A percentile compares a stretch with the other conserved stretches of the same genome.
Evolutionary conservation across 495 filamentous ascomycete genomes (phyloP).

Genomic region (Pyronema omphalodes): DNA sequence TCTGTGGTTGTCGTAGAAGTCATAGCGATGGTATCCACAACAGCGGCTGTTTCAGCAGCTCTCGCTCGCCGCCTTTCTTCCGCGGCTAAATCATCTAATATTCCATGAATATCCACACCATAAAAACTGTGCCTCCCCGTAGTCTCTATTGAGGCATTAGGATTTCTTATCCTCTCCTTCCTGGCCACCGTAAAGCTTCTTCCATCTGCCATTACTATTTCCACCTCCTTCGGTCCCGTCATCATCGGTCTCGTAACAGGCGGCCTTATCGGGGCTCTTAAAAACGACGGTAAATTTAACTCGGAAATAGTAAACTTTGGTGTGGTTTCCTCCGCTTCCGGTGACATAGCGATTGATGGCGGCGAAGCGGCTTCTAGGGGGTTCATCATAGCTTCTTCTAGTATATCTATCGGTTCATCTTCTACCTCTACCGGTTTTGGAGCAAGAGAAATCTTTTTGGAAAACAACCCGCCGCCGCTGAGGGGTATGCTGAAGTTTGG

Average conservation of each 20-base stretch:
- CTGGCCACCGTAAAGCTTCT: constrained; percentile 10
- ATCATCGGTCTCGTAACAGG: too few relatives aligned
- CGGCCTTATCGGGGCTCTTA: too few relatives aligned
- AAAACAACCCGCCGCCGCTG: background rate
- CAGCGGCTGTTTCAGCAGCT: background rate
- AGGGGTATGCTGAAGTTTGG: background rate
- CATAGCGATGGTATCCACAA: too few relatives aligned
- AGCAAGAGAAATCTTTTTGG: background rate
- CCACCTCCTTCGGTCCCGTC: background rate
- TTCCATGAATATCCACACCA: background rate
- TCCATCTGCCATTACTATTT: constrained; percentile 39
- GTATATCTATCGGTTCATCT: background rate
- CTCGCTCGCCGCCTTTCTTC: background rate
- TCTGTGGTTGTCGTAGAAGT: background rate
- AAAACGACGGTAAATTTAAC: too few relatives aligned
- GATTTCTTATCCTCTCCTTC: background rate
- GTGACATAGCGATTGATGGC: background rate
- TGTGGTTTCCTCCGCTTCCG: background rate
- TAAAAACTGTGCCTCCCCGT: background rate
- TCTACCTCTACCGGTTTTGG: background rate
- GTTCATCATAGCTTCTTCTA: too few relatives aligned
- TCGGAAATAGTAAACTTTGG: too few relatives aligned
- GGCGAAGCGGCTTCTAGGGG: background rate
- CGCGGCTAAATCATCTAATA: background rate
- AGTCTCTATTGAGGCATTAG: background rate